Conservation (phyloP, 768 basidiomycete species). For the Mycena indigotica region DNA sequence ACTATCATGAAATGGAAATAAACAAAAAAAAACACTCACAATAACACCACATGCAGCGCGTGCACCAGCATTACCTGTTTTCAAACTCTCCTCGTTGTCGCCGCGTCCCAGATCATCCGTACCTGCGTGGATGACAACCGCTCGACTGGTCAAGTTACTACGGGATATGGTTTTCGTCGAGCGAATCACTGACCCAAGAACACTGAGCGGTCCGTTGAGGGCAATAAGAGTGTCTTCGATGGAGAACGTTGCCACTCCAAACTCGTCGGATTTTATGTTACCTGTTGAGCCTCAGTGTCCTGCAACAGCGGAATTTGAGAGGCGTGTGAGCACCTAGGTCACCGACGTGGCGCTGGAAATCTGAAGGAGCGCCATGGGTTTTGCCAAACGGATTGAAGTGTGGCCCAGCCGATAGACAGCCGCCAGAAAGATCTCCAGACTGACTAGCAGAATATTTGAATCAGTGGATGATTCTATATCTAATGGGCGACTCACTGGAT, state of each 20-base stretch:
- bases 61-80: constrained; percentile 77
- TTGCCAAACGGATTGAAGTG: constrained; percentile 77
- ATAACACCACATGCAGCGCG: constrained; percentile 84
- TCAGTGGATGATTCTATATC: neutral
- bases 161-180: constrained; percentile 1
- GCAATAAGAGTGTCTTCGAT: constrained; percentile 64
- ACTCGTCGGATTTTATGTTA: constrained; percentile 64
- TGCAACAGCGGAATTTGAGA: too few relatives aligned
- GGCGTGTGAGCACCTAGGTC: neutral
- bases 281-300: too few relatives aligned
- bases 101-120: constrained; percentile 81
- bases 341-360: constrained; percentile 33
- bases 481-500: constrained; percentile 59
- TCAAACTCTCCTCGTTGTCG: constrained; percentile 65
- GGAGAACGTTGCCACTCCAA: constrained; percentile 58
- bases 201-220: constrained; percentile 66
- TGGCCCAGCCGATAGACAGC: constrained; percentile 67
- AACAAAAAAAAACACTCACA: constrained; percentile 2
- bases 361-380: constrained; percentile 65
- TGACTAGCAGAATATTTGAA: constrained; percentile 24
- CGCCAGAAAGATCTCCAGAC: constrained; percentile 65
- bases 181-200: constrained; percentile 65
- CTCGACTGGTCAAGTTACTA: constrained; percentile 45
- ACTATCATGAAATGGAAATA: too few relatives aligned
- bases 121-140: constrained; percentile 77